A percentile compares a stretch with the other conserved stretches of the same genome.
Conservation (phyloP, 2,329 filamentous ascomycete species). For the Thelonectria discophora region DNA sequence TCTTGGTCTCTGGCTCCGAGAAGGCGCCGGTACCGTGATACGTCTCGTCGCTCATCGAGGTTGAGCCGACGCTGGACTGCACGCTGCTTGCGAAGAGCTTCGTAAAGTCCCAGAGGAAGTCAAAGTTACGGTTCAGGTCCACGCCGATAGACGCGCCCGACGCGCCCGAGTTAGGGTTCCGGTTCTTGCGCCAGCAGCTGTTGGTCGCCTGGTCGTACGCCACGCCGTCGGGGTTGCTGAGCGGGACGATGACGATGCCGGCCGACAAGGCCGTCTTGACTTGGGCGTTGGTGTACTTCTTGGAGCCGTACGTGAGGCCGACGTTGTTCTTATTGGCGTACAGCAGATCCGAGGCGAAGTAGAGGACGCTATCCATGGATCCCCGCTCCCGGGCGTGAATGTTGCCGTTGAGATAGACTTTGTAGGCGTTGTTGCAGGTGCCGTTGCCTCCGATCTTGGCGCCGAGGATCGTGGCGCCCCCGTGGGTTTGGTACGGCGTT, state of each 20-base stretch:
- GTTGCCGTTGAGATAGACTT: constrained; percentile 59
- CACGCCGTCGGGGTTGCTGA: constrained; percentile 59
- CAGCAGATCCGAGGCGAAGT: constrained; percentile 64
- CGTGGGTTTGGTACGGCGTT: constrained; percentile 54
- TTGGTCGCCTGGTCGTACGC: constrained; percentile 56
- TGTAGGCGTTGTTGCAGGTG: constrained; percentile 46
- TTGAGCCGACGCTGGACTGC: constrained; percentile 46
- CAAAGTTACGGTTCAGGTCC: constrained; percentile 62
- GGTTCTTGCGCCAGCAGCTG: constrained; percentile 61
- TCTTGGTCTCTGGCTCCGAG: constrained; percentile 62
- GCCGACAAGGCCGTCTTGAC: constrained; percentile 58
- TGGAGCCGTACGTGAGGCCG: constrained; percentile 58
- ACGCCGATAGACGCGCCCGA: constrained; percentile 49
- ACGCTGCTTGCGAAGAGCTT: constrained; percentile 52
- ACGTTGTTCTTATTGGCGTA: constrained; percentile 57
- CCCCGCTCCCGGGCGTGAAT: constrained; percentile 64
- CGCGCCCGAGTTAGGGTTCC: constrained; percentile 51
- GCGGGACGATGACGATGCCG: constrained; percentile 57
- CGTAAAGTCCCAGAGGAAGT: constrained; percentile 63
- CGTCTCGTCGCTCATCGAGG: constrained; percentile 50
- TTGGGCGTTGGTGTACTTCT: constrained; percentile 58
- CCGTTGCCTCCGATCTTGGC: constrained; percentile 51
- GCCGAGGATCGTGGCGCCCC: constrained; percentile 51
- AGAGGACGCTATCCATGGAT: constrained; percentile 61
- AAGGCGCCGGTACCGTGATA: constrained; percentile 59